Evolutionary conservation across 805 yeast species (phyloP).

Genomic region (Jamesozyma lodderae): DNA sequence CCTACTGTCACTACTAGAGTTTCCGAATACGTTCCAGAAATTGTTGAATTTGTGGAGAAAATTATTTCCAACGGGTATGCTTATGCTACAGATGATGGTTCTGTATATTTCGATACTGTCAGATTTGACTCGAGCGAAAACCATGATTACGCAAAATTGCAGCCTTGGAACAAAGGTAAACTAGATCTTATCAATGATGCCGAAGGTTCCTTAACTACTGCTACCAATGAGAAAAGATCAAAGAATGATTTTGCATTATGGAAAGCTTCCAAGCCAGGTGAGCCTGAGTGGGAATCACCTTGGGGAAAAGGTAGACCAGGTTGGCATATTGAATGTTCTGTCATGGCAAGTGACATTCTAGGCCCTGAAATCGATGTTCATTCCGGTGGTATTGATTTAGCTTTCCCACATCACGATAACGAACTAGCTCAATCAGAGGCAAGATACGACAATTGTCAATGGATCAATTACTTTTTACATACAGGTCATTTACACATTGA

Average conservation of each 20-base stretch:
- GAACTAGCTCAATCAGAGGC: conserved; percentile 98
- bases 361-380: conserved; percentile 87
- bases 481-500: conserved; percentile 97
- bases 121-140: conserved; percentile 61
- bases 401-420: conserved; percentile 98
- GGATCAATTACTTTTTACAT: conserved; percentile 96
- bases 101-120: conserved; percentile 90
- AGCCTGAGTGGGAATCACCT: conserved; percentile 89
- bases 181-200: conserved; percentile 83
- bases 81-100: conserved; percentile 74
- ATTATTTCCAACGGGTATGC: conserved; percentile 80
- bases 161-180: conserved; percentile 96
- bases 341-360: conserved; percentile 87
- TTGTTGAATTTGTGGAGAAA: conserved; percentile 63
- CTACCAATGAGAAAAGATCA: conserved; percentile 52
- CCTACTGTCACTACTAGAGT: conserved; percentile 87
- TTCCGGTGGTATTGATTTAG: conserved; percentile 93
- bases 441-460: conserved; percentile 75
- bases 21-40: conserved; percentile 91
- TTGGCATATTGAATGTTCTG: conserved; percentile 99
- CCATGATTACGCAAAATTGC: conserved; percentile 90
- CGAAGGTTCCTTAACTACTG: conserved; percentile 71
- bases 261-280: conserved; percentile 96
- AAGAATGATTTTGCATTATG: conserved; percentile 90
- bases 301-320: conserved; percentile 99